Base-by-base conservation (phyloP, 78 protist genomes). In the Dictyostelium intermedium region DNA sequence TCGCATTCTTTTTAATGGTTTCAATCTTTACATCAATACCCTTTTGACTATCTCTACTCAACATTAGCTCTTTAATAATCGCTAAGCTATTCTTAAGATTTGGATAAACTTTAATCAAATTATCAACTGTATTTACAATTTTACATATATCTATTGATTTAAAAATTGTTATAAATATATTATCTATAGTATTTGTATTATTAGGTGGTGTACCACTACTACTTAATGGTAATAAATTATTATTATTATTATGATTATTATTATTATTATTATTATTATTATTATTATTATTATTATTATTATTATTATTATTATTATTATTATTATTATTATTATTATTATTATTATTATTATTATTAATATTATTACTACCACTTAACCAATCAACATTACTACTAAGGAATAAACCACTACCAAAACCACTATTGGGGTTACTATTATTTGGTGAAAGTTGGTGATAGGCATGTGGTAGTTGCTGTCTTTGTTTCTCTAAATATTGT, bases 1-100 rank as follows among this genome's bases (percentile, higher is more conserved):
- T 34, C 16, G 79, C 79, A 72, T 72, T 72, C 45, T 35, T 72
- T 72, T 72, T 72, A 18, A 72, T 72, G 7, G 79, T 72, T 72
- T 72, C 79, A 72, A 72, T 72, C n/a, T 72, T 72, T 5, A 72
- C 25, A 72, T 20, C 23, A 30, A 34, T 72, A 13, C 45, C 79
- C 34, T 72, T 72, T 72, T 13, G 45, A 6, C 79, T 35, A 16
- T 72, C 79, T 34, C 35, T 72, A 34, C 79, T 72, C 14, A 18
- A 34, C 79, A 72, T 72, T 72, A 72, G 5, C 13, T 72, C 79
- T 72, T 72, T 72, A 5, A 72, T 72, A 9, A 16, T 11, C 2
- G n/a, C 34, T 16, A 72, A 72, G 16, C 45, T 16, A 72, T 72
- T 72, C 11, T 34, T 72, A 27, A 16, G 34, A 34, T 9, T 72